Base-by-base conservation (phyloP, 352 stramenopile species). In the Phytophthora fragariaefolia region DNA sequence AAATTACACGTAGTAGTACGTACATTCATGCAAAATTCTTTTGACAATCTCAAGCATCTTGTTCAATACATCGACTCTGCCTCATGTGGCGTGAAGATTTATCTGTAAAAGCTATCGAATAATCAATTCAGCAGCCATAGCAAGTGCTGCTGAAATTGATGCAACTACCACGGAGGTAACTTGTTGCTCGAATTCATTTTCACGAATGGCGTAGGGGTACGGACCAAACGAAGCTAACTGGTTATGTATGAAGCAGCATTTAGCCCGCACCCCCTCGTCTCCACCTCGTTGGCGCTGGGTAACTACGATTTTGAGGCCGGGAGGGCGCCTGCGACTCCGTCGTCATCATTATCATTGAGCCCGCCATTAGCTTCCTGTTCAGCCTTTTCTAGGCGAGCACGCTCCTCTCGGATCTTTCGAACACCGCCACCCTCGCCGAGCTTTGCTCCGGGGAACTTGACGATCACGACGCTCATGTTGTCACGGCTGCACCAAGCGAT, bases 391-490 rank as follows among this genome's bases (percentile, higher is more conserved):
- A 73, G 49, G 10, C 47, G 64, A 23, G 79, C 74, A 38, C 85
- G 83, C 50, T 88, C 72, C 30, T 79, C 72, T 22, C 87, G 87
- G 52, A 93, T 73, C 36, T 74, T 85, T 13, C 50, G 58, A 28
- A 95, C 85, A 17, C 87, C 87, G 22, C 83, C 80, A 43, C 87
- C 87, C 18, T 70, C 45, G 18, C 87, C 85, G 24, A 90, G 74
- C 66, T 87, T 87, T 13, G 85, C 85, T 10, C 61, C 76, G 46
- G 85, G 74, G 62, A 96, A 93, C 73, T 91, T 85, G 55, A 96
- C 75, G 22, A 96, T 66, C 40, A 96, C 78, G 13, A 88, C 76
- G 53, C 85, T 96, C 84, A 93, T 94, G 67, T 96, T 96, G 77
- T 96, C 87, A 58, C 83, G 87, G 20, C 83, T 91, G 52, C 4